phyloP scores from a whole-genome alignment of 768 basidiomycete genomes.

The Trametes punicea region DNA sequence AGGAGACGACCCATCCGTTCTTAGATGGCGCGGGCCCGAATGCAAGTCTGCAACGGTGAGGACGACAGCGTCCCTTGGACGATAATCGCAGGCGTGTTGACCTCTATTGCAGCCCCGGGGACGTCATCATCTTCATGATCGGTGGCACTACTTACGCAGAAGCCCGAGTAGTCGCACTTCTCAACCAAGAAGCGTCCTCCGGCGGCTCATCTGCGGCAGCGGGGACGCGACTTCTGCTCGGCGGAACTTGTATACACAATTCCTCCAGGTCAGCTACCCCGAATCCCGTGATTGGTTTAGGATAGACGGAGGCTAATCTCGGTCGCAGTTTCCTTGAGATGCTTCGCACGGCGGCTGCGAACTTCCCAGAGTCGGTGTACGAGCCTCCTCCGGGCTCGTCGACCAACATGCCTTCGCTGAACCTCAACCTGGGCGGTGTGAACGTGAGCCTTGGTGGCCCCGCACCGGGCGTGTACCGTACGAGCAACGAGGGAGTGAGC shows the following conservation, averaged over 20 bases:
- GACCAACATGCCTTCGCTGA: constrained; percentile 73
- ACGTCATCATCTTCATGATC: constrained; percentile 94
- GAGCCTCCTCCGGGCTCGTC: constrained; percentile 75
- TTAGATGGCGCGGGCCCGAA: constrained; percentile 68
- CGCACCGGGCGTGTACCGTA: constrained; percentile 80
- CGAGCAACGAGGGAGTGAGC: constrained; percentile 62
- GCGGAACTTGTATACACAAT: constrained; percentile 94
- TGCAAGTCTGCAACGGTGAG: constrained; percentile 66
- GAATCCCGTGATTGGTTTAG: constrained; percentile 9
- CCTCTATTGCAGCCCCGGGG: constrained; percentile 38
- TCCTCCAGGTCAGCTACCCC: constrained; percentile 68
- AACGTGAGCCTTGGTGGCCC: constrained; percentile 92
- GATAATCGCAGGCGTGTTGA: background rate
- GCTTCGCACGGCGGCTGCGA: constrained; percentile 68
- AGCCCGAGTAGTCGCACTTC: constrained; percentile 74
- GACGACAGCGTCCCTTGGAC: constrained; percentile 13
- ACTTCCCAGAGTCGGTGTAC: constrained; percentile 62
- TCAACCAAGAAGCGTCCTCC: constrained; percentile 77
- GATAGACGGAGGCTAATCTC: constrained; percentile 2
- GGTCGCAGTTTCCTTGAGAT: constrained; percentile 77
- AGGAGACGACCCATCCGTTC: constrained; percentile 90
- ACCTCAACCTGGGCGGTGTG: constrained; percentile 88
- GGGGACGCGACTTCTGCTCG: constrained; percentile 78
- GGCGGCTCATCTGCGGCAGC: constrained; percentile 45
- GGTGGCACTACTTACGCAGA: constrained; percentile 98